These are phyloP conservation scores for Eucalyptus pauciflora DNA, from an alignment of 345 rosid species.

Conservation along the genomic window DNA sequence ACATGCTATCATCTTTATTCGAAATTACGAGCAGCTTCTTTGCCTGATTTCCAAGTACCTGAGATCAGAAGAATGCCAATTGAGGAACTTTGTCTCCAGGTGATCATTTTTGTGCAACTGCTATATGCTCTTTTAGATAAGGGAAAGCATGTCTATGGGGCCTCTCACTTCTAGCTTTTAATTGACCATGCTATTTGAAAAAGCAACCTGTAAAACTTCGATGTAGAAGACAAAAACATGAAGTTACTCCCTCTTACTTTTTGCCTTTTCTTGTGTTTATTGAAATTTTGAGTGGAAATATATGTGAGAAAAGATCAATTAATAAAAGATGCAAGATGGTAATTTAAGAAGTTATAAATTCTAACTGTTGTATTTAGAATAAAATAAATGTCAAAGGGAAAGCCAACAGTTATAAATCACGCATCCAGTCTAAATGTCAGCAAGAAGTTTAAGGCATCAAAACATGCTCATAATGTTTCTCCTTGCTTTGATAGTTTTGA, in stretches of 20 bases:
- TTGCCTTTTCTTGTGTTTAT: not conserved
- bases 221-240: not conserved
- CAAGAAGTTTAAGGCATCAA: not conserved
- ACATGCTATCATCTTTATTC: constrained; percentile 90
- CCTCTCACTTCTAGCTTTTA: not conserved
- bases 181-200: not conserved
- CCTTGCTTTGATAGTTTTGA: not conserved
- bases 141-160: not conserved
- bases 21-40: constrained; percentile 61
- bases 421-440: not conserved
- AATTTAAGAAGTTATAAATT: not conserved
- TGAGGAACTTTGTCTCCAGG: constrained; percentile 96
- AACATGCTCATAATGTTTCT: not conserved
- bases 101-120: not conserved
- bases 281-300: not conserved
- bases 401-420: not conserved
- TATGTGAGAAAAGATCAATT: not conserved
- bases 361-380: not conserved
- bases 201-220: not conserved
- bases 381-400: not conserved
- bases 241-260: not conserved
- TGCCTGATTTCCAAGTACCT: constrained; percentile 79
- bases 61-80: constrained; percentile 91
- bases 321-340: not conserved
- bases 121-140: not conserved